Percentiles rank a stretch among this genome's conserved stretches.
phyloP scores from a whole-genome alignment of 2,329 filamentous ascomycete genomes.

The Alternaria ventricosa region DNA sequence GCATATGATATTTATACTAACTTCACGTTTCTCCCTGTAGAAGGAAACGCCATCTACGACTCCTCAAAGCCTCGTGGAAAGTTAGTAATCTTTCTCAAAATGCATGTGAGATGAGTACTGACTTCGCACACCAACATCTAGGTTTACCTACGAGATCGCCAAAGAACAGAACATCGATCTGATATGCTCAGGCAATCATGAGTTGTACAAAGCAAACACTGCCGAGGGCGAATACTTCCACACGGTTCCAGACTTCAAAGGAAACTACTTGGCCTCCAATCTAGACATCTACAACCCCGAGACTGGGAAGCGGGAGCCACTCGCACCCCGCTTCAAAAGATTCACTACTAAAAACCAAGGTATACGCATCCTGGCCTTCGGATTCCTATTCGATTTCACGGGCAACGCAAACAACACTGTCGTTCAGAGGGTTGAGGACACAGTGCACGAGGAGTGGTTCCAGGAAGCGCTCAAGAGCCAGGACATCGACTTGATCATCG shows the following conservation, averaged over 20 bases:
- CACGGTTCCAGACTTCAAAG: conserved; percentile 82
- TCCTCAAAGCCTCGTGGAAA: conserved; percentile 84
- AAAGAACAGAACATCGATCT: conserved; percentile 83
- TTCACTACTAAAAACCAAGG: conserved; percentile 92
- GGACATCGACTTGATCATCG: conserved; percentile 84
- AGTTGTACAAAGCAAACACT: conserved; percentile 83
- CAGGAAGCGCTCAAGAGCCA: conserved; percentile 78
- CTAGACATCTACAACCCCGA: conserved; percentile 82
- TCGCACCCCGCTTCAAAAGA: conserved; percentile 83
- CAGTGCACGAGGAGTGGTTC: conserved; percentile 88
- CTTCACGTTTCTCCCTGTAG: conserved; percentile 45
- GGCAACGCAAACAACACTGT: conserved; percentile 90
- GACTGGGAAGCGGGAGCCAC: conserved; percentile 73
- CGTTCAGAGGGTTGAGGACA: conserved; percentile 79
- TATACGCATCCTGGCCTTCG: conserved; percentile 84
- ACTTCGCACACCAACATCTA: neutral
- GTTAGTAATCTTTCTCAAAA: neutral
- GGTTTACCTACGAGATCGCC: conserved; percentile 85
- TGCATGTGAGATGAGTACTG: neutral
- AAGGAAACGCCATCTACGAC: conserved; percentile 95
- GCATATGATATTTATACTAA: neutral
- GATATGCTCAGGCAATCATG: conserved; percentile 90
- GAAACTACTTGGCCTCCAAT: conserved; percentile 87
- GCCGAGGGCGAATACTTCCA: conserved; percentile 78
- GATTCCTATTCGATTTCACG: conserved; percentile 93